Conservation (phyloP, 176 grass and related monocot species). For the Themeda triandra region DNA sequence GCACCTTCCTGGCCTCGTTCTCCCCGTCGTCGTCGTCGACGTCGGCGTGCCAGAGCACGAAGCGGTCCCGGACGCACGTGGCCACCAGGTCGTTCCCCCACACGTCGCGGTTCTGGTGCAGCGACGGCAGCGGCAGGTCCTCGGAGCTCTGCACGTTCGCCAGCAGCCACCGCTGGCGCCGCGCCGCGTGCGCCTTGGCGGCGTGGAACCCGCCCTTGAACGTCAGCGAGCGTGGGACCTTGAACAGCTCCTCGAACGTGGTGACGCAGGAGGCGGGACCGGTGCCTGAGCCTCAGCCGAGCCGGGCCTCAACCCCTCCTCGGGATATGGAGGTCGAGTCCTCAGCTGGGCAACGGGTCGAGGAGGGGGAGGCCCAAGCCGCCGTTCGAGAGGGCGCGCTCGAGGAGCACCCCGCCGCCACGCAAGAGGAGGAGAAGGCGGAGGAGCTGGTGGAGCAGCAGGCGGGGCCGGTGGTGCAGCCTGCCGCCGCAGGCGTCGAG, state of each 20-base stretch:
- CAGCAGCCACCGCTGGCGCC: not conserved
- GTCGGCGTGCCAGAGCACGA: conserved; percentile 13
- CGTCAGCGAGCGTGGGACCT: not conserved
- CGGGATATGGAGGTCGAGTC: too few relatives aligned
- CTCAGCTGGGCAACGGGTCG: too few relatives aligned
- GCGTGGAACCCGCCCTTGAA: not conserved
- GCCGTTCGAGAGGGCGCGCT: too few relatives aligned
- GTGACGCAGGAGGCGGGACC: too few relatives aligned
- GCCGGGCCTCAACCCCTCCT: too few relatives aligned
- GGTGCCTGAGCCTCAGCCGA: too few relatives aligned
- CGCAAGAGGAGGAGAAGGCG: too few relatives aligned
- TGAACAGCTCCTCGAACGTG: not conserved
- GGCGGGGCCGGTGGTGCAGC: too few relatives aligned
- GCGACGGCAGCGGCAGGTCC: not conserved
- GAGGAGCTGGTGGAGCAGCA: too few relatives aligned
- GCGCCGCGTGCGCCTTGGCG: not conserved
- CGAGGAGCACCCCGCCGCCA: too few relatives aligned
- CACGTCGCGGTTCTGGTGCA: conserved; percentile 2
- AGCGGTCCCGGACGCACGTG: not conserved
- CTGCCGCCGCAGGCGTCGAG: too few relatives aligned
- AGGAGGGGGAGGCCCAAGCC: too few relatives aligned
- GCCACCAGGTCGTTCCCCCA: not conserved
- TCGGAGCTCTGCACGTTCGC: not conserved
- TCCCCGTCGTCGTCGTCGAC: not conserved
- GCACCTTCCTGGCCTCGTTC: conserved; percentile 16